A percentile compares a stretch with the other conserved stretches of the same genome.
phyloP scores from a whole-genome alignment of 2,329 filamentous ascomycete genomes.

The Aspergillus sp. region DNA sequence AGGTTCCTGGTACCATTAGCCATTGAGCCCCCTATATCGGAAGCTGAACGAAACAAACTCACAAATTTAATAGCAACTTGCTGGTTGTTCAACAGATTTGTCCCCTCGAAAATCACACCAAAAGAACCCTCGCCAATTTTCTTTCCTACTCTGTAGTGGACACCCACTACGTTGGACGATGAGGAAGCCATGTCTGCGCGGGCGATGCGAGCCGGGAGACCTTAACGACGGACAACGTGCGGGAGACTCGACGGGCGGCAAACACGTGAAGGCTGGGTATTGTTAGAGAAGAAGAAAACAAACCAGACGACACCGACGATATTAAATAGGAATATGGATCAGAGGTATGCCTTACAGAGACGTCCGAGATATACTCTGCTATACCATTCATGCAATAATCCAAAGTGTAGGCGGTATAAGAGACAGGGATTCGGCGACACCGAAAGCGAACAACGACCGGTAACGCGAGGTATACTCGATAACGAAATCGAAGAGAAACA shows the following conservation, averaged over 20 bases:
- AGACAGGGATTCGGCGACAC: background rate
- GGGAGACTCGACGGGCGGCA: slow-evolving; percentile 17
- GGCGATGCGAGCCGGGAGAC: slow-evolving; percentile 13
- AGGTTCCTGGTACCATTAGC: slow-evolving; percentile 69
- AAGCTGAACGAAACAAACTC: slow-evolving; percentile 43
- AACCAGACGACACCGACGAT: background rate
- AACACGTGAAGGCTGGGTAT: slow-evolving; percentile 21
- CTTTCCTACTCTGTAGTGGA: slow-evolving; percentile 98
- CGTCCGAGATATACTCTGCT: slow-evolving; percentile 15
- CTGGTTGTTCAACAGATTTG: slow-evolving; percentile 97
- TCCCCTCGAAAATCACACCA: slow-evolving; percentile 98
- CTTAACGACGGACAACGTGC: slow-evolving; percentile 11
- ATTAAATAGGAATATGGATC: background rate
- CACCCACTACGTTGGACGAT: slow-evolving; percentile 95
- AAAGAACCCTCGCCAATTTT: slow-evolving; percentile 99
- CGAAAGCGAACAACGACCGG: slow-evolving; percentile 7
- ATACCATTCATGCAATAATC: slow-evolving; percentile 22
- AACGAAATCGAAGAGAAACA: background rate
- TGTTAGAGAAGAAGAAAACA: slow-evolving; percentile 11
- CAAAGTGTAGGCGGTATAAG: background rate
- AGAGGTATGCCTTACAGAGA: slow-evolving; percentile 16
- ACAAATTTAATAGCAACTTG: slow-evolving; percentile 99
- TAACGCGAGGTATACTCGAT: slow-evolving; percentile 9
- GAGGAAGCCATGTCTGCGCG: slow-evolving; percentile 69
- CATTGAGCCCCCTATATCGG: background rate